A percentile compares a stretch with the other conserved stretches of the same genome.
phyloP scores from a whole-genome alignment of 257 asterid species.

The Linderniella brevidens region DNA sequence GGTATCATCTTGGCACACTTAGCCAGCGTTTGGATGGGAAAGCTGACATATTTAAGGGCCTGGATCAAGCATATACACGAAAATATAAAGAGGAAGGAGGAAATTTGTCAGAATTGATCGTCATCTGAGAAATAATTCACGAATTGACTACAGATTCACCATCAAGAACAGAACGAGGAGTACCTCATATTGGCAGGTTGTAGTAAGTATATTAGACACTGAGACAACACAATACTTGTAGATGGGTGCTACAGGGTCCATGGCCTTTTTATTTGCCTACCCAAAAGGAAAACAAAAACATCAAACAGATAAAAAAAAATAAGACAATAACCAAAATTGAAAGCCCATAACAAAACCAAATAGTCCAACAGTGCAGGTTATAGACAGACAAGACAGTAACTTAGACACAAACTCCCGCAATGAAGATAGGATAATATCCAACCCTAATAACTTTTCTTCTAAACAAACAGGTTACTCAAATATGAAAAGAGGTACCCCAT shows the following conservation, averaged over 20 bases:
- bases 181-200: slow-evolving; percentile 98
- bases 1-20: slow-evolving; percentile 99
- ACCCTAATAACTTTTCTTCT: too few species aligned
- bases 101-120: too few species aligned
- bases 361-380: slow-evolving; percentile 3
- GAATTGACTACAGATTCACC: not conserved
- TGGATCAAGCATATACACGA: slow-evolving; percentile 14
- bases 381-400: slow-evolving; percentile 2
- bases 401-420: too few species aligned
- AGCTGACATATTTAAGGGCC: slow-evolving; percentile 98
- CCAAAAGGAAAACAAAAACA: slow-evolving; percentile 7
- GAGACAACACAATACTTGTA: slow-evolving; percentile 72
- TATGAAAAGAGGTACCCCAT: too few species aligned
- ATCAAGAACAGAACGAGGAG: slow-evolving; percentile 10
- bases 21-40: slow-evolving; percentile 93
- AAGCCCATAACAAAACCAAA: not conserved
- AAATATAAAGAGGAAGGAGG: too few species aligned
- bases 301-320: not conserved
- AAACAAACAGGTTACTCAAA: too few species aligned
- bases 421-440: too few species aligned
- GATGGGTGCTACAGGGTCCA: slow-evolving; percentile 96
- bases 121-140: not conserved
- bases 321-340: not conserved
- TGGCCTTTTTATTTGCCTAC: slow-evolving; percentile 62
- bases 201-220: slow-evolving; percentile 82